phyloP scores from a whole-genome alignment of 495 filamentous ascomycete species.

The Hypoxylon lienhwacheense region DNA sequence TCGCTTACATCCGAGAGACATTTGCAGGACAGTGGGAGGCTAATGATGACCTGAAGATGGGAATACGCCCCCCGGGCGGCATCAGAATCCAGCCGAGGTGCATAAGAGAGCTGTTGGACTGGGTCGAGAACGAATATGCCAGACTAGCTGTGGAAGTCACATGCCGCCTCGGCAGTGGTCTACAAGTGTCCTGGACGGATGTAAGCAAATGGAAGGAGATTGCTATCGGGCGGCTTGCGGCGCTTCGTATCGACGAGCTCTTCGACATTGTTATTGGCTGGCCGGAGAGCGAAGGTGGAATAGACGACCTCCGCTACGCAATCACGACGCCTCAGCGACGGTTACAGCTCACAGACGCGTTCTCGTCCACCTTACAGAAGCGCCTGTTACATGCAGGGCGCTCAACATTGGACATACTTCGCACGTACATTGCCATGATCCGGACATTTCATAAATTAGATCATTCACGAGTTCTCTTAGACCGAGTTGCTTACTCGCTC shows the following conservation, averaged over 20 bases:
- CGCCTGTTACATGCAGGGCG: conserved; percentile 84
- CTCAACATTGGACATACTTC: conserved; percentile 85
- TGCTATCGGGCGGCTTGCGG: conserved; percentile 74
- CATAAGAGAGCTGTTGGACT: conserved; percentile 60
- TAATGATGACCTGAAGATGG: conserved; percentile 28
- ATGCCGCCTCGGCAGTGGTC: conserved; percentile 38
- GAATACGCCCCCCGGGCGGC: conserved; percentile 10
- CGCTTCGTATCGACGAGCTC: conserved; percentile 75
- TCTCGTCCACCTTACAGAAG: conserved; percentile 66
- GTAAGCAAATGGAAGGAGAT: conserved; percentile 82
- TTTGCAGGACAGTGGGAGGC: conserved; percentile 62
- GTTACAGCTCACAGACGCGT: conserved; percentile 68
- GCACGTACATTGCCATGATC: conserved; percentile 90
- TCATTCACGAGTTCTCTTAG: conserved; percentile 85
- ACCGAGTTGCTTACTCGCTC: conserved; percentile 80
- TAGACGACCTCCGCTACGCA: conserved; percentile 69
- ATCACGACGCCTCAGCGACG: conserved; percentile 58
- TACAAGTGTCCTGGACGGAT: conserved; percentile 57
- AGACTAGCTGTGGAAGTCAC: conserved; percentile 67
- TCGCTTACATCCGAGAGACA: conserved; percentile 60
- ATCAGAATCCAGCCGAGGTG: conserved; percentile 50
- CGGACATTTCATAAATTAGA: conserved; percentile 87
- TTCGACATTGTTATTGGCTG: conserved; percentile 88
- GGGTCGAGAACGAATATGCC: conserved; percentile 72
- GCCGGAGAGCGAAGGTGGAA: conserved; percentile 77